A percentile compares a stretch with the other conserved stretches of the same genome.
Evolutionary conservation across 2,329 filamentous ascomycete genomes (phyloP).

Genomic region (Gaeumannomyces tritici): DNA sequence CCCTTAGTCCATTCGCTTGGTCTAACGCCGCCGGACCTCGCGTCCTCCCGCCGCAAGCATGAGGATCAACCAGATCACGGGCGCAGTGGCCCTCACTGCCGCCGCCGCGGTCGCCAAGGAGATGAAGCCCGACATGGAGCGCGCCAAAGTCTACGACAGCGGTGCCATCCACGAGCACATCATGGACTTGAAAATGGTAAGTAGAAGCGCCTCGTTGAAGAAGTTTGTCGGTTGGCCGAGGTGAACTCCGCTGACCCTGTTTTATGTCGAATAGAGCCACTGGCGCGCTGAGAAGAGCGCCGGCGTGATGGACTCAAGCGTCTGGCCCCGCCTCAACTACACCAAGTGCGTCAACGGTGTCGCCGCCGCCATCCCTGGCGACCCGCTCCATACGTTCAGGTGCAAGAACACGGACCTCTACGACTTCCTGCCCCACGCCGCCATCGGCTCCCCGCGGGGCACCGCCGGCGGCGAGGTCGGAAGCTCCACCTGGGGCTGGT

Average conservation of each 20-base stretch:
- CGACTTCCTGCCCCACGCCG: conserved; percentile 5
- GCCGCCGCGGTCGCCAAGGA: conserved; percentile 1
- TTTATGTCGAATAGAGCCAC: background rate
- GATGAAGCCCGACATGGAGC: conserved; percentile 2
- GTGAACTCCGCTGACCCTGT: background rate
- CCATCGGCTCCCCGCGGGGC: conserved; percentile 1
- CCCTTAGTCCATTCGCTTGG: background rate
- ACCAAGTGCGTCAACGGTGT: conserved; percentile 4
- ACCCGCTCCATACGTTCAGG: conserved; percentile 5
- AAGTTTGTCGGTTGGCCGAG: background rate
- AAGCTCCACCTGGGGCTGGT: conserved; percentile 31
- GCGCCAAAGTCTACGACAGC: conserved; percentile 2
- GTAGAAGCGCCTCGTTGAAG: background rate
- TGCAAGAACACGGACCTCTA: conserved; percentile 5
- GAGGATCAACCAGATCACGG: background rate
- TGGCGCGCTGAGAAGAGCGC: conserved; percentile 2
- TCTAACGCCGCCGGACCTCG: background rate
- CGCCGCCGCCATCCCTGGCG: conserved; percentile 4
- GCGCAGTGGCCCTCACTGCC: background rate
- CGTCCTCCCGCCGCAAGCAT: background rate
- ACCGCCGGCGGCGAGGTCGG: conserved; percentile 2
- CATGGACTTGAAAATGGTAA: conserved; percentile 3
- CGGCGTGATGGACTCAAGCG: conserved; percentile 3
- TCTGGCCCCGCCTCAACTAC: conserved; percentile 5
- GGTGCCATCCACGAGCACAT: background rate